Evolutionary conservation across 2,329 filamentous ascomycete species (phyloP).

Genomic region (Clarireedia monteithiana): DNA sequence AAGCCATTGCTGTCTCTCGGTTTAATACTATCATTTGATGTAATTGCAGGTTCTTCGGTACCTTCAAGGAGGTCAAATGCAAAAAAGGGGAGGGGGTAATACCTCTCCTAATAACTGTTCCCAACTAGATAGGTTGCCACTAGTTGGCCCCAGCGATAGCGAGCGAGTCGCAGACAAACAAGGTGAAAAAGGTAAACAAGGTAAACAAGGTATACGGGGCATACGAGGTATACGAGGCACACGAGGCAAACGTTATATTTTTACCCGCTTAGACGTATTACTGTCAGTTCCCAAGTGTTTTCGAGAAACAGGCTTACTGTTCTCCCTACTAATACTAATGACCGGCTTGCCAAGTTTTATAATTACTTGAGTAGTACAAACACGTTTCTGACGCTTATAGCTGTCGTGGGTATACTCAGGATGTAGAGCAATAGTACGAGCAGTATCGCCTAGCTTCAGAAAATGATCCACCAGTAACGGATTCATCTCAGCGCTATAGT

Average conservation of each 20-base stretch:
- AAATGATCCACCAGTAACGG: background rate
- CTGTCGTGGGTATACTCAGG: background rate
- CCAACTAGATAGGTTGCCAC: too few relatives aligned
- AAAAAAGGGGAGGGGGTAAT: too few relatives aligned
- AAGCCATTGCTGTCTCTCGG: too few relatives aligned
- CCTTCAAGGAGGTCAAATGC: too few relatives aligned
- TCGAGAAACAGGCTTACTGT: background rate
- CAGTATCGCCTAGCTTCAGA: background rate
- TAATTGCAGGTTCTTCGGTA: too few relatives aligned
- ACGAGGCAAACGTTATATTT: background rate
- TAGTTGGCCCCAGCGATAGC: too few relatives aligned
- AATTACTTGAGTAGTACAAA: background rate
- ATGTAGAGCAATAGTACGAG: background rate
- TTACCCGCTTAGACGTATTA: background rate
- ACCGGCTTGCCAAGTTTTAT: background rate
- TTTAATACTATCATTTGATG: too few relatives aligned
- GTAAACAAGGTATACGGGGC: too few relatives aligned
- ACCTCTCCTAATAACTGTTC: too few relatives aligned
- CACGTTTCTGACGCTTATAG: background rate
- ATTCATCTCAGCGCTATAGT: background rate
- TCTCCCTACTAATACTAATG: background rate
- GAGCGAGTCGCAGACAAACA: too few relatives aligned
- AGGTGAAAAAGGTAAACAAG: too few relatives aligned
- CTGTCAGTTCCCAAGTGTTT: background rate
- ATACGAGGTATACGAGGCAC: too few relatives aligned